Conservation (phyloP, 768 basidiomycete species). For the Phallus indusiatus region DNA sequence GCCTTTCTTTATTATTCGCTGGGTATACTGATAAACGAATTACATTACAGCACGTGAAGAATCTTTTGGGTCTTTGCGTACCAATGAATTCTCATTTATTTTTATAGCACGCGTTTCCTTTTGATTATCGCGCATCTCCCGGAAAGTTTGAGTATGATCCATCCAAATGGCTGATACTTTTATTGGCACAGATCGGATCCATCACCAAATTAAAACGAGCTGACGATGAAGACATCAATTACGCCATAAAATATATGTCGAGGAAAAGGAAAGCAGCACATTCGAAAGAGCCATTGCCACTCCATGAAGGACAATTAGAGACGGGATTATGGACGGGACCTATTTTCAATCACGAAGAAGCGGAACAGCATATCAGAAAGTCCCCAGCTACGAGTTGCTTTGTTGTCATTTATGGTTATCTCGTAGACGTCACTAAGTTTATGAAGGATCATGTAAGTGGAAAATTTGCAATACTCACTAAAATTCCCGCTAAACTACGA, state of each 20-base stretch:
- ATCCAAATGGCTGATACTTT: constrained; percentile 66
- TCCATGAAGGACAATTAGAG: neutral
- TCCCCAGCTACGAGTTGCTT: constrained; percentile 31
- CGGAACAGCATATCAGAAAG: constrained; percentile 24
- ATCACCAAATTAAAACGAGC: constrained; percentile 41
- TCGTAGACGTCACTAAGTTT: constrained; percentile 53
- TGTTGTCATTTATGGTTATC: constrained; percentile 48
- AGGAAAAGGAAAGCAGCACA: constrained; percentile 23
- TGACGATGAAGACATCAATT: constrained; percentile 34
- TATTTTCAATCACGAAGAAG: constrained; percentile 32
- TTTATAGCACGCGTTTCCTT: constrained; percentile 62
- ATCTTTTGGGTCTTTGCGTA: neutral
- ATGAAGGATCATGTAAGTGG: constrained; percentile 55
- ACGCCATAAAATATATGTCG: constrained; percentile 38
- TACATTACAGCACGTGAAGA: neutral
- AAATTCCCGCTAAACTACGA: no score
- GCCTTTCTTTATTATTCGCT: neutral
- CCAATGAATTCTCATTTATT: constrained; percentile 16
- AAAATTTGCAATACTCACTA: constrained; percentile 26
- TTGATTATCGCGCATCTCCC: constrained; percentile 70
- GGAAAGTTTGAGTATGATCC: constrained; percentile 62
- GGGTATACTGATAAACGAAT: neutral
- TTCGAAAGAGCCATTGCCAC: constrained; percentile 10
- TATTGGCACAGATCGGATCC: constrained; percentile 39
- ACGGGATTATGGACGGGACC: constrained; percentile 27